A percentile compares a stretch with the other conserved stretches of the same genome.
phyloP scores from a whole-genome alignment of 768 basidiomycete genomes.

The Austroboletus eburneus region DNA sequence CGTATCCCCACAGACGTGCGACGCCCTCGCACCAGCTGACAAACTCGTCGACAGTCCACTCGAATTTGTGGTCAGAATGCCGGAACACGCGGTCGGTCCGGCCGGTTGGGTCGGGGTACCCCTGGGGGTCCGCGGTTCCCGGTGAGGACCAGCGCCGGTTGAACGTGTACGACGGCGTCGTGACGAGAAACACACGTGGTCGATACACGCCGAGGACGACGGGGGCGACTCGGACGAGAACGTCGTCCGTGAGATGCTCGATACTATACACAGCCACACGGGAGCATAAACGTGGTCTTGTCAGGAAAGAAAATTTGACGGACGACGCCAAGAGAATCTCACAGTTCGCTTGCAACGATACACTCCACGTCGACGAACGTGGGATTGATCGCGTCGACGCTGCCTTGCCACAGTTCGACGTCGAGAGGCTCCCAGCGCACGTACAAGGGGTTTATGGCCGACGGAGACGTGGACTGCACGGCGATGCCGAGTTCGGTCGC shows the following conservation, averaged over 20 bases:
- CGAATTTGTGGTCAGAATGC: slow-evolving; percentile 83
- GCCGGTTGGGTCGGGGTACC: slow-evolving; percentile 69
- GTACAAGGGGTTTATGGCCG: slow-evolving; percentile 29
- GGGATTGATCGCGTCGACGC: slow-evolving; percentile 62
- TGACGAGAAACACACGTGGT: slow-evolving; percentile 69
- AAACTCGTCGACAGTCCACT: slow-evolving; percentile 83
- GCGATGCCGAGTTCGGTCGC: slow-evolving; percentile 52
- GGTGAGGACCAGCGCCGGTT: slow-evolving; percentile 71
- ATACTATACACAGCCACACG: slow-evolving; percentile 44
- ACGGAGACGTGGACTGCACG: slow-evolving; percentile 42
- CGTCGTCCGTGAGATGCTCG: slow-evolving; percentile 64
- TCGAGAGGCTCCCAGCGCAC: slow-evolving; percentile 67
- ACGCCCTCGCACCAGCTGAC: slow-evolving; percentile 50
- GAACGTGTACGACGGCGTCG: slow-evolving; percentile 84
- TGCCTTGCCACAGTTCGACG: slow-evolving; percentile 71
- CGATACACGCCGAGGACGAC: slow-evolving; percentile 74
- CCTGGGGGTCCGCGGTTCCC: slow-evolving; percentile 39
- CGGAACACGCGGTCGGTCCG: slow-evolving; percentile 74
- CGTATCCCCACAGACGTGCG: slow-evolving; percentile 71
- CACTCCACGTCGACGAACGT: slow-evolving; percentile 63
- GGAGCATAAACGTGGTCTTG: slow-evolving; percentile 7
- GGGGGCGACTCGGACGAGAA: slow-evolving; percentile 63
- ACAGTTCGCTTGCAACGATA: slow-evolving; percentile 82
- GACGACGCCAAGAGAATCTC: slow-evolving; percentile 25
- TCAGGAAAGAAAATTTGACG: background rate